Conservation (phyloP, 768 basidiomycete species). For the Termitomyces sp. region DNA sequence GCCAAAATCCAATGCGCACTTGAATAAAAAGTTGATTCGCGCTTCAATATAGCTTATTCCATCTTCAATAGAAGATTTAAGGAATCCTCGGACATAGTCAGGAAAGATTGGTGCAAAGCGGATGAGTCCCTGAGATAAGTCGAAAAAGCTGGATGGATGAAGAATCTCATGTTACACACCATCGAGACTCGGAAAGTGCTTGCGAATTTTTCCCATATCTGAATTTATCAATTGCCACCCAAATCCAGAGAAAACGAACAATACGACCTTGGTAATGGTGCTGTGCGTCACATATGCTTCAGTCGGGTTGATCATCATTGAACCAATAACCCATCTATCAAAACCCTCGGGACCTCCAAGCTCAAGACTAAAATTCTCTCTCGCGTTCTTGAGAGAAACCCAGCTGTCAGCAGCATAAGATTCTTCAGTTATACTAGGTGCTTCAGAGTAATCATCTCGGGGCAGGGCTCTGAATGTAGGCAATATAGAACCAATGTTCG, state of each 20-base stretch:
- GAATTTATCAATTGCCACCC: background rate
- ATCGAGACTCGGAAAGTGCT: constrained; percentile 44
- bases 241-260: background rate
- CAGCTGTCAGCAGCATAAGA: constrained; percentile 42
- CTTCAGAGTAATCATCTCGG: constrained; percentile 21
- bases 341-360: constrained; percentile 63
- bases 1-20: constrained; percentile 28
- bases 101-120: constrained; percentile 52
- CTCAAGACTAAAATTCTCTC: constrained; percentile 40
- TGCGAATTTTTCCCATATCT: constrained; percentile 77
- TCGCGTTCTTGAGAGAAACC: constrained; percentile 50
- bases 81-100: constrained; percentile 57
- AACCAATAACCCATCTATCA: constrained; percentile 56
- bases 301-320: constrained; percentile 61
- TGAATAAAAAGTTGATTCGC: constrained; percentile 56
- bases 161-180: constrained; percentile 26
- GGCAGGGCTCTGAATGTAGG: constrained; percentile 54
- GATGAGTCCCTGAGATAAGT: constrained; percentile 30
- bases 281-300: constrained; percentile 74
- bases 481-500: constrained; percentile 34
- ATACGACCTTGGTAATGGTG: constrained; percentile 53
- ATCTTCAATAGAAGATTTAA: constrained; percentile 58
- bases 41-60: constrained; percentile 69
- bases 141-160: background rate
- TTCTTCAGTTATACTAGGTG: constrained; percentile 30